A percentile compares a stretch with the other conserved stretches of the same genome.
phyloP scores from a whole-genome alignment of 257 asterid genomes.

The Solanum lignicaule region DNA sequence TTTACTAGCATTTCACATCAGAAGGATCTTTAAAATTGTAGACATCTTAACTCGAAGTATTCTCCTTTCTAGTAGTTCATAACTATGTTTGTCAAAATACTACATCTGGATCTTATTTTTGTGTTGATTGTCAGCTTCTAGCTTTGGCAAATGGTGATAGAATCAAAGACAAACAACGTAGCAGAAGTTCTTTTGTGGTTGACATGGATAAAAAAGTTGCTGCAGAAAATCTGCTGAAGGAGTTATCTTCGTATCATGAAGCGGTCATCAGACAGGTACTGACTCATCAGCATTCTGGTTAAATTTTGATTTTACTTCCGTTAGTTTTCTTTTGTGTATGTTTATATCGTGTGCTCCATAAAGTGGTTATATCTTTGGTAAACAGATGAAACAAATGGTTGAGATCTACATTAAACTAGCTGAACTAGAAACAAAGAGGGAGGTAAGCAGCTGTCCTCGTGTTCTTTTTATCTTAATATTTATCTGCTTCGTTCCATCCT shows the following conservation, averaged over 20 bases:
- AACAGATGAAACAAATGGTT: slow-evolving; percentile 95
- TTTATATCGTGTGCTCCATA: neutral
- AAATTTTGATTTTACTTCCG: slow-evolving; percentile 3
- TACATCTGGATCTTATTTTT: slow-evolving; percentile 5
- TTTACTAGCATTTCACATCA: neutral
- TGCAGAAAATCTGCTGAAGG: slow-evolving; percentile 81
- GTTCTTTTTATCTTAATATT: slow-evolving; percentile 3
- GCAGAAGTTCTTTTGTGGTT: slow-evolving; percentile 87
- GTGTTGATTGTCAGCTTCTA: slow-evolving; percentile 49
- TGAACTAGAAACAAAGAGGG: slow-evolving; percentile 88
- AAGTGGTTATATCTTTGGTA: slow-evolving; percentile 11
- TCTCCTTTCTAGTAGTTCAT: neutral
- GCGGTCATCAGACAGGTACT: slow-evolving; percentile 66
- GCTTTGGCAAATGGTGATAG: slow-evolving; percentile 98
- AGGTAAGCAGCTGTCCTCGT: slow-evolving; percentile 36
- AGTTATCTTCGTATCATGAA: slow-evolving; percentile 70
- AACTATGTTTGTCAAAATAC: neutral
- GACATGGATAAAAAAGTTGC: slow-evolving; percentile 93
- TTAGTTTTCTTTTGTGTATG: neutral
- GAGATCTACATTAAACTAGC: slow-evolving; percentile 98
- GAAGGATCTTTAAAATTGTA: neutral
- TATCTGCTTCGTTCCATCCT: neutral
- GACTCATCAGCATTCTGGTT: slow-evolving; percentile 5
- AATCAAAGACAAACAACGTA: slow-evolving; percentile 94
- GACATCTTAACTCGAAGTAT: neutral